These are phyloP conservation scores for Ammopiptanthus mongolicus DNA, from an alignment of 306 rosid species.

Conservation along the genomic window DNA sequence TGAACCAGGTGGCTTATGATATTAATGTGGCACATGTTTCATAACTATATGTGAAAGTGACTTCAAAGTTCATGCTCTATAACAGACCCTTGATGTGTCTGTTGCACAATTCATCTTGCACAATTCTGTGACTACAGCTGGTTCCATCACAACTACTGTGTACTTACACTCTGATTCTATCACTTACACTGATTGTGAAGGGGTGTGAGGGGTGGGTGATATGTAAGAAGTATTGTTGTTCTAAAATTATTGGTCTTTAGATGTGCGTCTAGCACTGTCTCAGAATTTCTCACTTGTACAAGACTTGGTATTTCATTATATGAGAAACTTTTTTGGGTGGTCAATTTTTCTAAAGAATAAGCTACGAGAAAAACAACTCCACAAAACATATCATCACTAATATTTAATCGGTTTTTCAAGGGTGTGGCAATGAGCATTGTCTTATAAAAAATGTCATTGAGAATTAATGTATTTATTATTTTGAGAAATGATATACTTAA, in stretches of 20 bases:
- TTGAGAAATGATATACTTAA: too few species aligned
- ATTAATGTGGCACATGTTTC: slow-evolving; percentile 14
- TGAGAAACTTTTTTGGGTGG: not conserved
- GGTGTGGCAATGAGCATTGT: too few species aligned
- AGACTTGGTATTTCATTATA: not conserved
- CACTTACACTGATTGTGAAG: not conserved
- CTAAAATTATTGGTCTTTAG: too few species aligned
- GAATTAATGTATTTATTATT: too few species aligned
- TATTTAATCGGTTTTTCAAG: too few species aligned
- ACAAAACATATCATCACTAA: not conserved
- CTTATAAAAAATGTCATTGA: too few species aligned
- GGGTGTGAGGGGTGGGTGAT: not conserved
- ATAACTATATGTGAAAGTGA: not conserved
- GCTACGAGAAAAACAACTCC: slow-evolving; percentile 1
- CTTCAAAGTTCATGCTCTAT: not conserved
- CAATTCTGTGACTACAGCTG: not conserved
- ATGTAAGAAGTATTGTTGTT: not conserved
- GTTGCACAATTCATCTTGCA: too few species aligned
- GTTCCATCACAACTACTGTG: too few species aligned
- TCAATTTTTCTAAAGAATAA: not conserved
- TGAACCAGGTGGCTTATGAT: not conserved
- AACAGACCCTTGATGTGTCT: not conserved
- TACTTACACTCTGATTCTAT: not conserved
- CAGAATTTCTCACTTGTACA: slow-evolving; percentile 3
- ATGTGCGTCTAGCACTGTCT: not conserved